A percentile compares a stretch with the other conserved stretches of the same genome.
Evolutionary conservation across 176 grass and related monocot species (phyloP).

Genomic region (Musa schizocarpa): DNA sequence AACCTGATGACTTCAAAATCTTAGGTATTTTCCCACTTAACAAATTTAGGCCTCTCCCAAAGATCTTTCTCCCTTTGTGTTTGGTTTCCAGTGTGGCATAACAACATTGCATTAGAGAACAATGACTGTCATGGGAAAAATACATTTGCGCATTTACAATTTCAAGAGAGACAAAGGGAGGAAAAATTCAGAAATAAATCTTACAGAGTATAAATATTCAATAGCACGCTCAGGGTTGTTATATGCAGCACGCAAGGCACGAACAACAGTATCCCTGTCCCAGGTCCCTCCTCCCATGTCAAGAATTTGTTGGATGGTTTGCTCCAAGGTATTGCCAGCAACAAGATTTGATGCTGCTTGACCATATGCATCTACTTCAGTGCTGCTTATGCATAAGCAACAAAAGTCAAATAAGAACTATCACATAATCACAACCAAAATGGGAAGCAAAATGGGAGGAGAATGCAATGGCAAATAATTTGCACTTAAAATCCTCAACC

Average conservation of each 20-base stretch:
- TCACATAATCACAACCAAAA: not conserved
- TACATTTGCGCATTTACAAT: not conserved
- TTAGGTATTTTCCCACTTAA: too few relatives aligned
- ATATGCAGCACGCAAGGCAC: slow-evolving; percentile 68
- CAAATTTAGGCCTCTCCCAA: too few relatives aligned
- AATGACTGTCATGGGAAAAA: not conserved
- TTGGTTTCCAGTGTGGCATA: too few relatives aligned
- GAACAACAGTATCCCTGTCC: slow-evolving; percentile 73
- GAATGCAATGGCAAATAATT: not conserved
- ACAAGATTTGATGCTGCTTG: slow-evolving; percentile 74
- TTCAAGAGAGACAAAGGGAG: not conserved
- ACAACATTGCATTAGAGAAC: not conserved
- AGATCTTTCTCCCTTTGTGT: too few relatives aligned
- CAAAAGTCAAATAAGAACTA: too few relatives aligned
- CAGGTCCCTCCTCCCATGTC: slow-evolving; percentile 89
- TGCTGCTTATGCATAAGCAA: slow-evolving; percentile 27
- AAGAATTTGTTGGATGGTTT: slow-evolving; percentile 67
- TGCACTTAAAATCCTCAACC: too few relatives aligned
- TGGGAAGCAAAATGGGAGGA: too few relatives aligned
- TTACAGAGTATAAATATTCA: slow-evolving; percentile 92
- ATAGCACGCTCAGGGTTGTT: slow-evolving; percentile 91
- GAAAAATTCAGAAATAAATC: slow-evolving; percentile 6
- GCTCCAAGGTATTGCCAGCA: slow-evolving; percentile 56
- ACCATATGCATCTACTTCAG: slow-evolving; percentile 50
- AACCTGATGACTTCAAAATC: too few relatives aligned